A percentile compares a stretch with the other conserved stretches of the same genome.
Conservation (phyloP, 441 rosid genomes). For the Croton setiger region DNA sequence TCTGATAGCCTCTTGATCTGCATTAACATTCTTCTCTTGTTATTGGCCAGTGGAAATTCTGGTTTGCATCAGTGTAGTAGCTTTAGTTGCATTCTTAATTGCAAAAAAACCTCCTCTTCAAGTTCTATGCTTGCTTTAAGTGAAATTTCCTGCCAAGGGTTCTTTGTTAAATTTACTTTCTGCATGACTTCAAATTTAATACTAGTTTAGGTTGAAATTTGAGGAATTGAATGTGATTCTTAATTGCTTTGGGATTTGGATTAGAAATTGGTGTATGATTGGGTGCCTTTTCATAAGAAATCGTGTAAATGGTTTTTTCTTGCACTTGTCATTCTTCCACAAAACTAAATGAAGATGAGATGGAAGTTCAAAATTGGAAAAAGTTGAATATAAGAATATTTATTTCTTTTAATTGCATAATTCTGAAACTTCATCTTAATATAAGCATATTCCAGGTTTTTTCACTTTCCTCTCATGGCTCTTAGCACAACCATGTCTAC, state of each 20-base stretch:
- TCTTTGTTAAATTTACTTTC: not conserved
- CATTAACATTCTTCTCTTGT: not conserved
- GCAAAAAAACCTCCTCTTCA: not conserved
- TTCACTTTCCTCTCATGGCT: too few species aligned
- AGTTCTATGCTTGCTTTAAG: not conserved
- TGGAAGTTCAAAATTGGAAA: not conserved
- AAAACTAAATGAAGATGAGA: conserved; percentile 2
- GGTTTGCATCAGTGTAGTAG: not conserved
- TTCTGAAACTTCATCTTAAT: not conserved
- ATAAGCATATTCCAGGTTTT: not conserved
- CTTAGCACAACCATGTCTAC: too few species aligned
- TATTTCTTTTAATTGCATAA: not conserved
- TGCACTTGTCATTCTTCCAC: too few species aligned
- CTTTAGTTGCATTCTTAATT: not conserved
- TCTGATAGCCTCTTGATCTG: not conserved
- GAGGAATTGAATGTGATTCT: not conserved
- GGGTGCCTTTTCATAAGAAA: not conserved
- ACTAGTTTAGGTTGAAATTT: not conserved
- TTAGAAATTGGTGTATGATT: not conserved
- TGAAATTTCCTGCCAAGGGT: not conserved
- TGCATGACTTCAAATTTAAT: not conserved
- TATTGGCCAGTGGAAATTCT: not conserved
- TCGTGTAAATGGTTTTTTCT: not conserved
- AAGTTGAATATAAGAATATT: not conserved
- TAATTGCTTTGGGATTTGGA: not conserved